These are phyloP conservation scores for Melastoma malabathricum DNA, from an alignment of 345 rosid species.

Conservation along the genomic window DNA sequence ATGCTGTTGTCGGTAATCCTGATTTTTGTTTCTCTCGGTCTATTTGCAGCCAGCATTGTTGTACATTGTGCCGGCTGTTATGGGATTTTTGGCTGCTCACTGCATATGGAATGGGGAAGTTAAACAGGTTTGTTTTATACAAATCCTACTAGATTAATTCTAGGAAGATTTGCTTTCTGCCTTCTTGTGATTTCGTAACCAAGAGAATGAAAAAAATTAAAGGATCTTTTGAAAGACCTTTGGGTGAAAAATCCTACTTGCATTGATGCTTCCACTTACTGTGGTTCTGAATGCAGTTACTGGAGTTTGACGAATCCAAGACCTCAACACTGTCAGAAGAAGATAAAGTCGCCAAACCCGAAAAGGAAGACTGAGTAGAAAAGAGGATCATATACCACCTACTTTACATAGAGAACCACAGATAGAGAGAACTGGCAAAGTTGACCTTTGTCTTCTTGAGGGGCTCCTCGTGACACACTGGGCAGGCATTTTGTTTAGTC, in stretches of 20 bases:
- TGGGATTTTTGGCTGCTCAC: slow-evolving; percentile 88
- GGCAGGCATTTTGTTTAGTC: too few relatives aligned
- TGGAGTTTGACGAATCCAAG: slow-evolving; percentile 86
- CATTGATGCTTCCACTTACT: too few relatives aligned
- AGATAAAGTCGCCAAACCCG: slow-evolving; percentile 15
- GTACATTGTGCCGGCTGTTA: slow-evolving; percentile 86
- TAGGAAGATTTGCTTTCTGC: too few relatives aligned
- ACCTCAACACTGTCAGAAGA: slow-evolving; percentile 15
- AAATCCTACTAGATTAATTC: neutral
- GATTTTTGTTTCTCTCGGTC: neutral
- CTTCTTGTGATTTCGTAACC: neutral
- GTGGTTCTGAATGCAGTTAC: slow-evolving; percentile 32
- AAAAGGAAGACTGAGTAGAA: slow-evolving; percentile 6
- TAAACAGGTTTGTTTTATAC: slow-evolving; percentile 54
- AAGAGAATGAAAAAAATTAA: too few relatives aligned
- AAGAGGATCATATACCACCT: slow-evolving; percentile 4
- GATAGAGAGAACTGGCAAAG: too few relatives aligned
- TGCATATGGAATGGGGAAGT: slow-evolving; percentile 88
- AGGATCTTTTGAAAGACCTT: neutral
- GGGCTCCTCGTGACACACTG: too few relatives aligned
- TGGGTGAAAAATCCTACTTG: neutral
- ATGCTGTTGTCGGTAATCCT: neutral
- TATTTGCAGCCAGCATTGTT: slow-evolving; percentile 82
- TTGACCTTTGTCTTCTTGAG: too few relatives aligned
- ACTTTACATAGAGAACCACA: too few relatives aligned